Evolutionary conservation across 225 moss, liverwort and hornwort species (phyloP).

Genomic region (Antitrichia curtipendula): DNA sequence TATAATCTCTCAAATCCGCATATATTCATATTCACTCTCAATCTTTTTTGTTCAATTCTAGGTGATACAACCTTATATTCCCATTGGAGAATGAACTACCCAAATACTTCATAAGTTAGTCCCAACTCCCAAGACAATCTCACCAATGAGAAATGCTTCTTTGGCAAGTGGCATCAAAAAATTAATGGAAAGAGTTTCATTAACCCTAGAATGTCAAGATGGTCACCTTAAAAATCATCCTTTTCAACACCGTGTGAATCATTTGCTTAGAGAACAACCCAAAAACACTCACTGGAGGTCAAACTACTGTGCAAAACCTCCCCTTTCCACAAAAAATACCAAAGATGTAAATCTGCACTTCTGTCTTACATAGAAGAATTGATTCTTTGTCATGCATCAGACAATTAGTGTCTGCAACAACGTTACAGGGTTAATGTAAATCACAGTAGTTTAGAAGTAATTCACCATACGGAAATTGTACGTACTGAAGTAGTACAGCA

Average conservation of each 20-base stretch:
- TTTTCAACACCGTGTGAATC: neutral
- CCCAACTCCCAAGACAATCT: neutral
- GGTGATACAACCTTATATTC: neutral
- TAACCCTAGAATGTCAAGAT: accelerated
- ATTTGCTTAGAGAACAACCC: too few relatives aligned
- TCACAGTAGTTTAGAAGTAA: too few relatives aligned
- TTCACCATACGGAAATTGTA: too few relatives aligned
- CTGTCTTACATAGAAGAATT: neutral
- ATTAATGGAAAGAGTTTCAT: neutral
- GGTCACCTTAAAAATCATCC: neutral
- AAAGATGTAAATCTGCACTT: neutral
- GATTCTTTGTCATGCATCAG: too few relatives aligned
- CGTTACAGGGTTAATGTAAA: neutral
- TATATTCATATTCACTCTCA: neutral
- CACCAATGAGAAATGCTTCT: neutral
- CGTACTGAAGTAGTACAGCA: neutral
- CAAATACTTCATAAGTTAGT: too few relatives aligned
- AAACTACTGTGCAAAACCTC: neutral
- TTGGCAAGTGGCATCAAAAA: neutral
- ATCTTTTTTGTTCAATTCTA: neutral
- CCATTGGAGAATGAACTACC: neutral
- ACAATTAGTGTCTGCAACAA: too few relatives aligned
- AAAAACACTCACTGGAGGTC: neutral
- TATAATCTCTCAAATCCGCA: neutral
- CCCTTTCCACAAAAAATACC: neutral